Conservation (phyloP, 1,139 yeast genomes). For the Saccharomyces hybrid region DNA sequence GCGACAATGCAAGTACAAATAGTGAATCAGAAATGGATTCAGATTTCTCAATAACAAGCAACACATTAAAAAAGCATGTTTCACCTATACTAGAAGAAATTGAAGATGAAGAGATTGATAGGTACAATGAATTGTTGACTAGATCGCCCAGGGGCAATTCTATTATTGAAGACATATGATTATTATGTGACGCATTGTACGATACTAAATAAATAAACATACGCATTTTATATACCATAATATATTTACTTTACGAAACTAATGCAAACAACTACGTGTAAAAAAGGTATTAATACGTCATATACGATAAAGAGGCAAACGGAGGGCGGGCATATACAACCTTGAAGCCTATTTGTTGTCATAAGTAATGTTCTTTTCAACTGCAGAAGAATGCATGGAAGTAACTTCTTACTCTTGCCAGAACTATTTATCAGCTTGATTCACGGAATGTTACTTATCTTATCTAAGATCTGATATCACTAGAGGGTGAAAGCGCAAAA, state of each 20-base stretch:
- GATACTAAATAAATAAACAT: background rate
- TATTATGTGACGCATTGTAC: background rate
- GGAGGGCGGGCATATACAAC: too few relatives aligned
- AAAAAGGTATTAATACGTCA: too few relatives aligned
- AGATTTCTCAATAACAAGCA: background rate
- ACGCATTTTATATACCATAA: background rate
- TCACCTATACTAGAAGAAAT: constrained; percentile 27
- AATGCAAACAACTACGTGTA: background rate
- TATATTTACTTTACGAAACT: background rate
- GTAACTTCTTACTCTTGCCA: too few relatives aligned
- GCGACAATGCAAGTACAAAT: background rate
- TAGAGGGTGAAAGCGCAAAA: background rate
- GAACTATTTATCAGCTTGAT: too few relatives aligned
- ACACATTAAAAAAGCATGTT: constrained; percentile 1
- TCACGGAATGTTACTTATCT: too few relatives aligned
- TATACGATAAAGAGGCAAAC: too few relatives aligned
- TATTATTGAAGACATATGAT: constrained; percentile 23
- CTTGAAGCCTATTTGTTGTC: too few relatives aligned
- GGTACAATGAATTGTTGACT: constrained; percentile 20
- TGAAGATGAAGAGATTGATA: constrained; percentile 26
- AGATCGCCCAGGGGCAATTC: constrained; percentile 21
- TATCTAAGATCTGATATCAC: background rate
- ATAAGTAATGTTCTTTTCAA: background rate
- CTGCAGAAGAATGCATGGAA: background rate
- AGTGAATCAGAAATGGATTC: background rate